These are phyloP conservation scores for Aspergillus brunneoviolaceus DNA, from an alignment of 2,329 filamentous ascomycete species.

Conservation along the genomic window DNA sequence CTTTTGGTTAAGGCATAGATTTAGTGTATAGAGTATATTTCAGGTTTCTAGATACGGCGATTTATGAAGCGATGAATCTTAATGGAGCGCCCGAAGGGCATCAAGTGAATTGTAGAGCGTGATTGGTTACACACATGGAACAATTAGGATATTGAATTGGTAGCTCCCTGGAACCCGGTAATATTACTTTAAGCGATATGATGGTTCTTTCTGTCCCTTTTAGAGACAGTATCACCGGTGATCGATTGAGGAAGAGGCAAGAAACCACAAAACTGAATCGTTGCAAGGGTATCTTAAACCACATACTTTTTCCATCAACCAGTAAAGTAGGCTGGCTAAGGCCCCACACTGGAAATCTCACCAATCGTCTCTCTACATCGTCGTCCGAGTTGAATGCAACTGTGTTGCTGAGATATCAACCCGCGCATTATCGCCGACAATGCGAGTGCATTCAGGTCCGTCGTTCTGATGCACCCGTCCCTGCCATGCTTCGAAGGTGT, in stretches of 20 bases:
- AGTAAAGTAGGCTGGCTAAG: background rate
- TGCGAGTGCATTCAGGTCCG: background rate
- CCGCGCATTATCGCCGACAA: background rate
- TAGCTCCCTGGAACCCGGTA: background rate
- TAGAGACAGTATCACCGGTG: background rate
- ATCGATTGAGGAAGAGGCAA: background rate
- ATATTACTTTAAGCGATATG: background rate
- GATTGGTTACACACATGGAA: background rate
- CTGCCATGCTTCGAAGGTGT: background rate
- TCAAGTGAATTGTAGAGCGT: background rate
- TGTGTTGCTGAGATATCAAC: background rate
- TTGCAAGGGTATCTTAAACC: conserved; percentile 4
- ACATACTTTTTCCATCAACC: background rate
- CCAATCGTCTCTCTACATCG: background rate
- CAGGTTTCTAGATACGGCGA: conserved; percentile 20
- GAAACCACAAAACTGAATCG: background rate
- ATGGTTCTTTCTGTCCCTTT: background rate
- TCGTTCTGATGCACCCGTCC: background rate
- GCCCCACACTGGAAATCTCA: background rate
- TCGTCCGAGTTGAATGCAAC: background rate
- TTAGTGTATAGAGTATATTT: conserved; percentile 20
- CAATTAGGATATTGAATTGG: background rate
- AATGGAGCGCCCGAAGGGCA: conserved; percentile 15
- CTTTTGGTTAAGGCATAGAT: conserved; percentile 68
- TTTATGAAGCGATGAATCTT: conserved; percentile 26